Conservation (phyloP, 2,329 filamentous ascomycete species). For the Calonectria montana region DNA sequence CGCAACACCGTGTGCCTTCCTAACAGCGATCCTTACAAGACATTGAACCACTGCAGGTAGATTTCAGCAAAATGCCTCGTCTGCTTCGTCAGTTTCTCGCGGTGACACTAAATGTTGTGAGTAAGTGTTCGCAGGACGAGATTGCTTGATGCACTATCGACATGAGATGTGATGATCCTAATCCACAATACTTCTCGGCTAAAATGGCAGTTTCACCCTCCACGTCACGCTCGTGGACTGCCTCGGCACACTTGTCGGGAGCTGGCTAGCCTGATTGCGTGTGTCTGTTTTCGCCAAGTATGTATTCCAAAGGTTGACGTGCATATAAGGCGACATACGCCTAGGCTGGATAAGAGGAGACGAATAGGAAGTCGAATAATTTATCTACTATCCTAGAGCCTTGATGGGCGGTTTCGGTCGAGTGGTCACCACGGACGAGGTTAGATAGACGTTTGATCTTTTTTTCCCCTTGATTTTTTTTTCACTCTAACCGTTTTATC, state of each 20-base stretch:
- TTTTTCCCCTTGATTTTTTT: not conserved
- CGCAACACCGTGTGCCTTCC: not conserved
- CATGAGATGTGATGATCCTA: constrained; percentile 29
- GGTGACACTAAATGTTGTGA: constrained; percentile 11
- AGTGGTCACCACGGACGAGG: not conserved
- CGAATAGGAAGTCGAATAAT: not conserved
- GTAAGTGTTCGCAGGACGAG: constrained; percentile 7
- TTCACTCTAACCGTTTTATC: not conserved
- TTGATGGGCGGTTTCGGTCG: not conserved
- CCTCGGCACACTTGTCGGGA: not conserved
- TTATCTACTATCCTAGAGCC: not conserved
- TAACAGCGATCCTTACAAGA: not conserved
- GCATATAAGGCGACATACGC: not conserved
- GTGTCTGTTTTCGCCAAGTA: constrained; percentile 1
- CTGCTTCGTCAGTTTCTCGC: constrained; percentile 11
- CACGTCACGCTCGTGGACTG: constrained; percentile 8
- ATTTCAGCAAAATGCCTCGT: not conserved
- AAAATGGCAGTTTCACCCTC: constrained; percentile 17
- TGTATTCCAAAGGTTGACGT: not conserved
- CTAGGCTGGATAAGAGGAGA: not conserved
- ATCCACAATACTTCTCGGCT: constrained; percentile 26
- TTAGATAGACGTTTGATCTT: not conserved
- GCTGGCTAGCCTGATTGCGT: not conserved
- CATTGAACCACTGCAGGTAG: not conserved
- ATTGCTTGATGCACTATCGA: constrained; percentile 26